These are phyloP conservation scores for Monilinia polystroma DNA, from an alignment of 2,329 filamentous ascomycete genomes.

Conservation along the genomic window DNA sequence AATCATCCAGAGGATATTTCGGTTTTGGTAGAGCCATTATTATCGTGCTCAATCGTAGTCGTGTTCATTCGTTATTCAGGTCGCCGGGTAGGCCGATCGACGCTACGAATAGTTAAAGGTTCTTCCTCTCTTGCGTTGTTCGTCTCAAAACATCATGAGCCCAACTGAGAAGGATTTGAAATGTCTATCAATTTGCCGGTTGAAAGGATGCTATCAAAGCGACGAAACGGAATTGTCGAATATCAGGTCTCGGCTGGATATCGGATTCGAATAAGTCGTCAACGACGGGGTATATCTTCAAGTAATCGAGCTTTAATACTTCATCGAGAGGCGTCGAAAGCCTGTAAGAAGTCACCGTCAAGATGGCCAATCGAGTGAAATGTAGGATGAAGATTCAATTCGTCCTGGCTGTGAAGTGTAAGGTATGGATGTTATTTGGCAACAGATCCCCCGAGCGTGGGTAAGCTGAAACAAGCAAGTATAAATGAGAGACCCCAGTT, in stretches of 20 bases:
- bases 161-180: constrained; percentile 8
- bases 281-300: constrained; percentile 16
- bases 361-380: constrained; percentile 19
- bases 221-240: constrained; percentile 17
- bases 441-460: constrained; percentile 8
- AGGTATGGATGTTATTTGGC: constrained; percentile 10
- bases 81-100: constrained; percentile 21
- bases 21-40: constrained; percentile 60
- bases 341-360: constrained; percentile 19
- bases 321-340: constrained; percentile 3
- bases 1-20: constrained; percentile 65
- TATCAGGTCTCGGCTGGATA: neutral
- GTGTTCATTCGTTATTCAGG: constrained; percentile 25
- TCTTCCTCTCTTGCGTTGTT: constrained; percentile 15
- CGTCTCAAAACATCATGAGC: constrained; percentile 21
- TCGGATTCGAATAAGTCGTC: constrained; percentile 18
- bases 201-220: constrained; percentile 23
- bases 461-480: constrained; percentile 23
- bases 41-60: constrained; percentile 24
- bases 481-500: neutral
- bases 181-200: constrained; percentile 5
- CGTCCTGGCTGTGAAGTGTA: constrained; percentile 17
- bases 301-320: constrained; percentile 9
- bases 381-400: constrained; percentile 7
- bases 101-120: constrained; percentile 16